A percentile compares a stretch with the other conserved stretches of the same genome.
These are phyloP conservation scores for Sabuloglossum arenarium DNA, from an alignment of 495 filamentous ascomycete genomes.

Conservation along the genomic window DNA sequence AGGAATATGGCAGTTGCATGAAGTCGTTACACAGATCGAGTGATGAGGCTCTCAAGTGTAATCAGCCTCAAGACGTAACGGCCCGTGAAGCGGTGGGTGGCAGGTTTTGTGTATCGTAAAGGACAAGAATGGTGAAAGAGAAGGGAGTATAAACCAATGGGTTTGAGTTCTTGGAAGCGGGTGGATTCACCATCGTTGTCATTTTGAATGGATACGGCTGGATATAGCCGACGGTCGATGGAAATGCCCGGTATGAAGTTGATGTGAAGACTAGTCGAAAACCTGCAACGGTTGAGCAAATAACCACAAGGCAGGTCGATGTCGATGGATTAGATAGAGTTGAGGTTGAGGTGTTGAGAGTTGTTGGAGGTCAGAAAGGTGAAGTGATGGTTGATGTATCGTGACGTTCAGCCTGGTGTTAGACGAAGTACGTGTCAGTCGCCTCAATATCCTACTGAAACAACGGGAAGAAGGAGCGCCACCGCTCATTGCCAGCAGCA, in stretches of 20 bases:
- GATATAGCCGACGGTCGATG: not conserved
- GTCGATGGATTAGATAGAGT: not conserved
- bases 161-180: slow-evolving; percentile 1
- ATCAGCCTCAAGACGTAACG: not conserved
- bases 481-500: not conserved
- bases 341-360: not conserved
- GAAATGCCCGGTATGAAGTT: not conserved
- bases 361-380: not conserved
- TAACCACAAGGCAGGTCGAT: not conserved
- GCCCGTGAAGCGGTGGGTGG: not conserved
- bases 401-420: slow-evolving; percentile 1
- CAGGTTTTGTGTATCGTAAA: not conserved
- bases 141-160: slow-evolving; percentile 2
- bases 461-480: not conserved
- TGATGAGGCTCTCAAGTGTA: not conserved
- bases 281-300: not conserved
- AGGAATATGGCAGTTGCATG: not conserved
- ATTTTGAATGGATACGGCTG: not conserved
- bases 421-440: slow-evolving; percentile 2
- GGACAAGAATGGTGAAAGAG: slow-evolving; percentile 2
- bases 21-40: not conserved
- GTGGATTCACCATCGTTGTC: slow-evolving; percentile 1
- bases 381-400: not conserved
- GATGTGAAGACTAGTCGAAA: not conserved
- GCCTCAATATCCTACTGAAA: not conserved